phyloP scores from a whole-genome alignment of 2,329 filamentous ascomycete species.

The Aspergillus jensenii region DNA sequence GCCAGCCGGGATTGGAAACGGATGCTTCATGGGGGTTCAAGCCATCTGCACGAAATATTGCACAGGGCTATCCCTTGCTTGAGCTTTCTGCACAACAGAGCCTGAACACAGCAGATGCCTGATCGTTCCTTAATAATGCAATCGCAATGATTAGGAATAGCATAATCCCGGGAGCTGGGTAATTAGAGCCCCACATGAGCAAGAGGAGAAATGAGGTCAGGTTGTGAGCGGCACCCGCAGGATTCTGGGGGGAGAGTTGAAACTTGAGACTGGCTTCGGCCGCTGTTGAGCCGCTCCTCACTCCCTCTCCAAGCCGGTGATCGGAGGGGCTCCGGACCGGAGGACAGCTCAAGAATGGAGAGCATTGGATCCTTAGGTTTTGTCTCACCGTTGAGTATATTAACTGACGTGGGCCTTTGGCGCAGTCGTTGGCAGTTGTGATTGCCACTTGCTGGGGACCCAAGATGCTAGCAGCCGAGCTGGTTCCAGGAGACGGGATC shows the following conservation, averaged over 20 bases:
- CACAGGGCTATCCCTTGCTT: conserved; percentile 19
- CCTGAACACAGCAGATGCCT: conserved; percentile 5
- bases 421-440: not conserved
- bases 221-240: not conserved
- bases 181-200: not conserved
- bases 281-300: no score
- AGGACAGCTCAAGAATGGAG: not conserved
- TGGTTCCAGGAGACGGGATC: conserved; percentile 21
- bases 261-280: no score
- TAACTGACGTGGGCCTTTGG: not conserved
- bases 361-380: not conserved
- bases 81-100: not conserved
- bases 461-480: conserved; percentile 14
- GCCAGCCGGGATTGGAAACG: not conserved
- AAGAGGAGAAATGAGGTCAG: not conserved
- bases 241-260: not conserved
- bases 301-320: not conserved
- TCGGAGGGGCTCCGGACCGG: not conserved
- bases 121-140: not conserved
- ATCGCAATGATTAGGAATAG: not conserved
- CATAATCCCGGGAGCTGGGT: not conserved
- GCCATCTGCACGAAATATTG: conserved; percentile 2
- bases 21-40: not conserved
- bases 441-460: not conserved
- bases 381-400: not conserved